phyloP scores from a whole-genome alignment of 768 basidiomycete genomes.

The Leccinum incarnatum region DNA sequence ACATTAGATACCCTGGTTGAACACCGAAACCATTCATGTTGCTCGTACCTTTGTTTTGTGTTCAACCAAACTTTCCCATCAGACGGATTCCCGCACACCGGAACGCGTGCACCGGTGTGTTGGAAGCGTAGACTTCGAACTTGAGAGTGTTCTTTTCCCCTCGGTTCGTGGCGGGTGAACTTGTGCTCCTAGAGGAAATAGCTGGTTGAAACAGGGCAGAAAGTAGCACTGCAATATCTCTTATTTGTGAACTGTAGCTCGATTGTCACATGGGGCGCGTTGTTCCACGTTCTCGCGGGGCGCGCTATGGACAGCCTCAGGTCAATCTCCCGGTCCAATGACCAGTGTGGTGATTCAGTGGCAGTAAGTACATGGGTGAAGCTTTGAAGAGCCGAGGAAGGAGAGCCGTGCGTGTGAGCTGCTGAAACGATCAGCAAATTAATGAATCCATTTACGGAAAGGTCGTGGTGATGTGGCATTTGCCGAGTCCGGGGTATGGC shows the following conservation, averaged over 20 bases:
- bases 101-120: not conserved
- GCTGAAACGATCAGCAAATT: not conserved
- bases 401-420: not conserved
- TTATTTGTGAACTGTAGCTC: not conserved
- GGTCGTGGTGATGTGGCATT: constrained; percentile 18
- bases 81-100: not conserved
- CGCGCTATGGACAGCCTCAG: not conserved
- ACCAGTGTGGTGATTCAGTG: not conserved
- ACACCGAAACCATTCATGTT: not conserved
- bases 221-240: not conserved
- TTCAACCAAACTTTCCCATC: not conserved
- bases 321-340: not conserved
- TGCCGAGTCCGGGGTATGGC: constrained; percentile 31
- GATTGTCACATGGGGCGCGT: not conserved
- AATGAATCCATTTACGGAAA: not conserved
- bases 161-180: not conserved
- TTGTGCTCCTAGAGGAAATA: not conserved
- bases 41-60: not conserved
- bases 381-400: constrained; percentile 3
- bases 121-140: not conserved
- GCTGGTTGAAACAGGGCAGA: not conserved
- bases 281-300: not conserved
- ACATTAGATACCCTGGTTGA: not conserved
- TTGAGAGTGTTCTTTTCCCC: not conserved
- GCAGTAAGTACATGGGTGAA: constrained; percentile 15